Base-by-base conservation (phyloP, 257 asterid genomes). In the Primulina eburnea region DNA sequence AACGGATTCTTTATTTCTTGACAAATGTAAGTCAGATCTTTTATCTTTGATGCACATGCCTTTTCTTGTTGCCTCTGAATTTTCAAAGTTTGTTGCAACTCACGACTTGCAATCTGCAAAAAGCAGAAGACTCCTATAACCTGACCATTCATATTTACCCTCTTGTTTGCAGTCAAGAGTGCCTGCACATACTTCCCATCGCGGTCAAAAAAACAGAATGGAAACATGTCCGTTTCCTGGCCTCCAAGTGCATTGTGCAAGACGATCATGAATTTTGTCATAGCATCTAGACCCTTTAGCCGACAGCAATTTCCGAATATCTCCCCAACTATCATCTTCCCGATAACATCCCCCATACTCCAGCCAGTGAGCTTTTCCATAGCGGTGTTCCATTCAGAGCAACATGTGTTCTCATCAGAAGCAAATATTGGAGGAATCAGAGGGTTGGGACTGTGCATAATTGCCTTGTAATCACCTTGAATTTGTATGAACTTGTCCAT, bases 391-490 rank as follows among this genome's bases (percentile, higher is more conserved):
- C 98, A 92, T 76, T 92, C 98, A 28, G 90, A 92, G 85, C 97
- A 90, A 75, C 89, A 85, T 0, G 96, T 84, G 73, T 89, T 85
- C 73, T 88, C 96, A 73, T 92, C 98, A 9, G 90, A 86, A 78
- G 98, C 95, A 81, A 92, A 92, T 81, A 92, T 92, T 62, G 98
- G 97, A 21, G 98, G 98, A 75, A 92, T 92, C 71, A 92, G 77
- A 29, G 96, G 87, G 77, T 82, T 88, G 53, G 90, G 97, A 76
- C 92, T 92, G 81, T 92, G 98, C 38, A 92, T 84, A 61, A 92
- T 92, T 29, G 95, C 96, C 81, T 83, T 85, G 87, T 92, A 92
- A 83, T 90, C 97, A 56, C 95, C 89, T 83, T 92, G 91, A 56
- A 92, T 92, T 78, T 85, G 83, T 73, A 90, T 81, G 76, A 88